These are phyloP conservation scores for Alternaria sp. DNA, from an alignment of 2,329 filamentous ascomycete species.

Conservation along the genomic window DNA sequence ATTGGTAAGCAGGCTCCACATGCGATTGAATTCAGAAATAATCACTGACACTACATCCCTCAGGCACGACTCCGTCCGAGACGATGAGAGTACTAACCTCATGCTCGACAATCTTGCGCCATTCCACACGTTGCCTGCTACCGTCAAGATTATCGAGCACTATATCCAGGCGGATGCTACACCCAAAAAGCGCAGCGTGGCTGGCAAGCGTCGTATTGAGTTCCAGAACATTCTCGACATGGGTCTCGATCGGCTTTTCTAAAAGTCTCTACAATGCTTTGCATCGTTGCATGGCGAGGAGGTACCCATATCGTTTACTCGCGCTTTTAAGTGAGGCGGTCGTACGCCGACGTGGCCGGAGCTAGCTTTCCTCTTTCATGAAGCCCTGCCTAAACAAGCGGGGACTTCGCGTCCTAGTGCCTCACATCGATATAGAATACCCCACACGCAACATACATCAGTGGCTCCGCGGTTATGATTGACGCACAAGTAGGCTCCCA, in stretches of 20 bases:
- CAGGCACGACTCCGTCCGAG: conserved; percentile 43
- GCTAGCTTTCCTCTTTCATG: background rate
- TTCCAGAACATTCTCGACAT: conserved; percentile 41
- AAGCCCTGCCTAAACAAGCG: background rate
- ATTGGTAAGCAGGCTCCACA: conserved; percentile 28
- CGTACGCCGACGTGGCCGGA: background rate
- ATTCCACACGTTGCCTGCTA: conserved; percentile 34
- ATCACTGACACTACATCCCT: background rate
- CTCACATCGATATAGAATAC: background rate
- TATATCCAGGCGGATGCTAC: conserved; percentile 38
- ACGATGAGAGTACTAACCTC: conserved; percentile 31
- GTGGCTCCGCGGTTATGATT: background rate
- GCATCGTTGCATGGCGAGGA: background rate
- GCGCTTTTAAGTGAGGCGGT: background rate
- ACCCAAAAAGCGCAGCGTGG: conserved; percentile 35
- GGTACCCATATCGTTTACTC: background rate
- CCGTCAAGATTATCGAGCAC: conserved; percentile 38
- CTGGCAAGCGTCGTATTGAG: conserved; percentile 41
- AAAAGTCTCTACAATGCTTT: background rate
- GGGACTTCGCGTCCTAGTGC: background rate
- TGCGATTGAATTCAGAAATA: background rate
- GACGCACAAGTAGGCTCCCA: background rate
- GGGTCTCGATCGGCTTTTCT: conserved; percentile 32
- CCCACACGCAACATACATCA: background rate
- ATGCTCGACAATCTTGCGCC: conserved; percentile 36